Percentiles rank a stretch among this genome's conserved stretches.
Conservation (phyloP, 192 early-diverging fungal genomes). For the Spizellomyces sp. region DNA sequence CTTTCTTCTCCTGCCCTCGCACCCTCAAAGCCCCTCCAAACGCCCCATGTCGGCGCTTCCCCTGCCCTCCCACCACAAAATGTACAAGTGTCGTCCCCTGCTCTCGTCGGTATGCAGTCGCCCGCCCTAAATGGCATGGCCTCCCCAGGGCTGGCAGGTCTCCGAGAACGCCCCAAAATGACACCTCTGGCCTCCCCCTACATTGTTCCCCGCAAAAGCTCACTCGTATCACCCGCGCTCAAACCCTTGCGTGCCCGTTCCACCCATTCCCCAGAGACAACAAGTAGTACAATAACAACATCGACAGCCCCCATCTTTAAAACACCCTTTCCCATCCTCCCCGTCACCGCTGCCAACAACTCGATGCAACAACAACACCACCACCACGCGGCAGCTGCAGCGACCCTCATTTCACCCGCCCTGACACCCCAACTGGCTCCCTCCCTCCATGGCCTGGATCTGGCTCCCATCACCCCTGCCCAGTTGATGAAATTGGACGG, state of each 20-base stretch:
- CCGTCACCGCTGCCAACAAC: neutral
- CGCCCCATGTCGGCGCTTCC: no score
- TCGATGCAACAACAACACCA: neutral
- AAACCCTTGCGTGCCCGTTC: neutral
- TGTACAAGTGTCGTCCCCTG: no score
- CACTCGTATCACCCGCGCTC: slow-evolving; percentile 16
- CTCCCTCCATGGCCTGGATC: neutral
- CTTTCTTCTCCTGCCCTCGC: no score
- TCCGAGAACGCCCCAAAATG: slow-evolving; percentile 25
- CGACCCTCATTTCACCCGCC: slow-evolving; percentile 16
- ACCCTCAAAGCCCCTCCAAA: no score
- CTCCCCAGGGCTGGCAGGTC: no score
- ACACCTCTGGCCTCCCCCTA: slow-evolving; percentile 36
- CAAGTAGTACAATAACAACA: no score
- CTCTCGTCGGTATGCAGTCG: no score
- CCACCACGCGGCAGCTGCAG: slow-evolving; percentile 15
- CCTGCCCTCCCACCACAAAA: no score
- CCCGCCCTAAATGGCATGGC: no score
- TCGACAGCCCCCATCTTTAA: slow-evolving; percentile 2
- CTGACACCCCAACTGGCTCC: slow-evolving; percentile 29
- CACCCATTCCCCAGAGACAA: no score
- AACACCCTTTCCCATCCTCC: slow-evolving; percentile 6
- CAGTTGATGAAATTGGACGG: slow-evolving; percentile 52
- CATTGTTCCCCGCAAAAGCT: slow-evolving; percentile 23
- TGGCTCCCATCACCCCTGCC: slow-evolving; percentile 69